These are phyloP conservation scores for Rhizoclosmatium globosum DNA, from an alignment of 192 early-diverging fungal genomes.

Conservation along the genomic window DNA sequence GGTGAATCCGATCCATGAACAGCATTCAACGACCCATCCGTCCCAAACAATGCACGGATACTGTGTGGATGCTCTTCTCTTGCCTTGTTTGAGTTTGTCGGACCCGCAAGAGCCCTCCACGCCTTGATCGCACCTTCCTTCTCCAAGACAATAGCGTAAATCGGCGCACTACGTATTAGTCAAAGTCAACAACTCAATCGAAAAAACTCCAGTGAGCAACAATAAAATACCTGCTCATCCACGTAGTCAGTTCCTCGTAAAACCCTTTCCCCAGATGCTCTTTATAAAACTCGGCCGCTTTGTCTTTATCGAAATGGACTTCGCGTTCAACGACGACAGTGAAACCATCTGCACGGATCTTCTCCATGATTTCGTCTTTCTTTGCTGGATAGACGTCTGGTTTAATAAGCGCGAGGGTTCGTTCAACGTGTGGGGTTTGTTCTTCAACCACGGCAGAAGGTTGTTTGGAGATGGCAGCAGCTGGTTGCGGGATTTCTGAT, in stretches of 20 bases:
- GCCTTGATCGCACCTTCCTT: slow-evolving; percentile 30
- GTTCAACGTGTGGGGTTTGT: slow-evolving; percentile 29
- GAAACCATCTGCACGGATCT: slow-evolving; percentile 47
- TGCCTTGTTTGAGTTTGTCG: slow-evolving; percentile 56
- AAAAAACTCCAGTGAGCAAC: background rate
- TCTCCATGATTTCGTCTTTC: slow-evolving; percentile 56
- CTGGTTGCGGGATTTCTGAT: background rate
- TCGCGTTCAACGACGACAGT: slow-evolving; percentile 55
- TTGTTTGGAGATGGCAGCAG: background rate
- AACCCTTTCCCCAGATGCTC: slow-evolving; percentile 53
- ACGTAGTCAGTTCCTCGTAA: slow-evolving; percentile 54
- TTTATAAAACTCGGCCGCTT: slow-evolving; percentile 57
- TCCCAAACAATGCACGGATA: slow-evolving; percentile 58
- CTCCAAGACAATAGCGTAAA: slow-evolving; percentile 52
- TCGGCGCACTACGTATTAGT: slow-evolving; percentile 58
- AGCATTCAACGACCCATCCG: slow-evolving; percentile 59
- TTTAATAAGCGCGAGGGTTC: slow-evolving; percentile 61
- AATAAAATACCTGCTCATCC: slow-evolving; percentile 60
- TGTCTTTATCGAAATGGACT: slow-evolving; percentile 39
- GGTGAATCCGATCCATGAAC: slow-evolving; percentile 67
- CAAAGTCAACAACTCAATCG: no score
- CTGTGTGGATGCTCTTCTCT: slow-evolving; percentile 30
- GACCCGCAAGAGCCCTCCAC: slow-evolving; percentile 48
- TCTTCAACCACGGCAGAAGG: background rate
- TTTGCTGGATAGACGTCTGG: slow-evolving; percentile 60